These are phyloP conservation scores for Aquilaria malaccensis DNA, from an alignment of 345 rosid genomes.

Conservation along the genomic window DNA sequence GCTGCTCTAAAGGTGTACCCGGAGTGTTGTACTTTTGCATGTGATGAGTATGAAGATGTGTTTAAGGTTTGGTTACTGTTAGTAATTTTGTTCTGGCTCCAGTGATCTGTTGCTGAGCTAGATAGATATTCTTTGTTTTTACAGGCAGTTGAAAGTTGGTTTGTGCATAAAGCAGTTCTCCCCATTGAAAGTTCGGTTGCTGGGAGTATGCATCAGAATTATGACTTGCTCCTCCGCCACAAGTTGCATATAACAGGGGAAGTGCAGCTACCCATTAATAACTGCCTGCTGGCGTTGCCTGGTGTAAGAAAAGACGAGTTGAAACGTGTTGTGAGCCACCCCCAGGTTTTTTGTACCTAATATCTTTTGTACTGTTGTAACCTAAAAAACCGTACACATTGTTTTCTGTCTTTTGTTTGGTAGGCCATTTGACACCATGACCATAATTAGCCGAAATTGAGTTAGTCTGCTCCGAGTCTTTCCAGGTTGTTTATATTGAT, in stretches of 20 bases:
- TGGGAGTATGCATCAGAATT: conserved; percentile 93
- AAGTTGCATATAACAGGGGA: conserved; percentile 94
- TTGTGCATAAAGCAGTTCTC: conserved; percentile 88
- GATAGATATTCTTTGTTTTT: conserved; percentile 12
- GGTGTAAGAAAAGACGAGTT: conserved; percentile 64
- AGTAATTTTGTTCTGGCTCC: not conserved
- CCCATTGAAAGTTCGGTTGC: conserved; percentile 90
- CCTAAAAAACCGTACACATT: not conserved
- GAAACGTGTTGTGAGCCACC: conserved; percentile 80
- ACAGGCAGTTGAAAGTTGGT: conserved; percentile 95
- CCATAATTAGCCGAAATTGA: too few species aligned
- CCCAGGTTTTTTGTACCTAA: conserved; percentile 47
- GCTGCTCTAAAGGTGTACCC: conserved; percentile 90
- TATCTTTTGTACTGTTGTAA: not conserved
- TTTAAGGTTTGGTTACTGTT: conserved; percentile 51
- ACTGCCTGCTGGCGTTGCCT: conserved; percentile 79
- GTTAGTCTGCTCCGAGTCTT: too few species aligned
- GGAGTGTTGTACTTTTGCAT: conserved; percentile 81
- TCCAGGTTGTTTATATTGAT: too few species aligned
- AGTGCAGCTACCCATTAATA: conserved; percentile 69
- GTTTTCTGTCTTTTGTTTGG: too few species aligned
- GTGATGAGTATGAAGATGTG: conserved; percentile 79
- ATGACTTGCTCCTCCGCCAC: conserved; percentile 90
- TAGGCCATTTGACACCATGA: too few species aligned
- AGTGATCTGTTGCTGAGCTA: not conserved